phyloP scores from a whole-genome alignment of 1,139 yeast genomes.

The Yamadazyma oceani region DNA sequence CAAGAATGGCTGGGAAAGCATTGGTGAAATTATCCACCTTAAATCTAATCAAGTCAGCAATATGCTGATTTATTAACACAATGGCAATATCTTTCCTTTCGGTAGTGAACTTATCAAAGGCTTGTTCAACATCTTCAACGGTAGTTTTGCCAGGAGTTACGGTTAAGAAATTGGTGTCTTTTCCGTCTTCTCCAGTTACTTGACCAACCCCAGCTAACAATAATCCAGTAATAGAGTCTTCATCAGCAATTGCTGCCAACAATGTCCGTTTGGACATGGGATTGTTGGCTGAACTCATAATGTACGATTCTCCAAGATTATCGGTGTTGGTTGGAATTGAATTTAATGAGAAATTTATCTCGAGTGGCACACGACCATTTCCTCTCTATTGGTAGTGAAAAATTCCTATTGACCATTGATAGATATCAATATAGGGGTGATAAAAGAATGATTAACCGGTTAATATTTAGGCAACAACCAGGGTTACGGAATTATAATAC shows the following conservation, averaged over 20 bases:
- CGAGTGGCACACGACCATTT: too few species aligned
- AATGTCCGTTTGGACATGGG: slow-evolving; percentile 67
- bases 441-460: too few species aligned
- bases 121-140: slow-evolving; percentile 70
- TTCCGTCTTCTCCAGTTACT: slow-evolving; percentile 59
- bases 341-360: too few species aligned
- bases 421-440: too few species aligned
- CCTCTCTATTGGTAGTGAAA: too few species aligned
- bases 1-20: slow-evolving; percentile 95
- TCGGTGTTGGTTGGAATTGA: too few species aligned
- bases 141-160: slow-evolving; percentile 81
- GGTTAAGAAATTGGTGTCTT: slow-evolving; percentile 77
- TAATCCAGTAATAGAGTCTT: slow-evolving; percentile 95
- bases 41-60: slow-evolving; percentile 86
- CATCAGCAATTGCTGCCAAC: slow-evolving; percentile 94
- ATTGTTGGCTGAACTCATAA: slow-evolving; percentile 29
- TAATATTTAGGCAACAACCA: too few species aligned
- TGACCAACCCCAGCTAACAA: slow-evolving; percentile 96
- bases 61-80: slow-evolving; percentile 86
- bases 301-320: not conserved
- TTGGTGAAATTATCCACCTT: slow-evolving; percentile 80
- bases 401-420: too few species aligned
- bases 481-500: too few species aligned
- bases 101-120: slow-evolving; percentile 72
- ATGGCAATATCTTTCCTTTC: slow-evolving; percentile 90